Percentiles rank a stretch among this genome's conserved stretches.
phyloP scores from a whole-genome alignment of 768 basidiomycete genomes.

The Suillus subaureus region DNA sequence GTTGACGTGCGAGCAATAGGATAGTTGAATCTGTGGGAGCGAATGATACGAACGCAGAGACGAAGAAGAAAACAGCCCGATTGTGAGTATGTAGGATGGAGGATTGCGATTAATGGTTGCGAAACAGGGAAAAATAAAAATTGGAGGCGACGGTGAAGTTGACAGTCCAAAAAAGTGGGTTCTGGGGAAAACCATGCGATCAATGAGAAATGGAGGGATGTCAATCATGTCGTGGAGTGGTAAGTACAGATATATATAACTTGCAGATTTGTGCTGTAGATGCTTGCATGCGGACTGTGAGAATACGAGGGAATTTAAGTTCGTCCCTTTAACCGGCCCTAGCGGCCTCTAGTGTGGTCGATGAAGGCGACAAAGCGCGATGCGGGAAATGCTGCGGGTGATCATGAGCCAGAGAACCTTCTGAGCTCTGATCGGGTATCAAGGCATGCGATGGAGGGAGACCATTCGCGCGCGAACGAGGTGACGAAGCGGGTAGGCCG shows the following conservation, averaged over 20 bases:
- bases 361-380: conserved; percentile 40
- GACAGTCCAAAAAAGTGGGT: conserved; percentile 16
- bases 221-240: conserved; percentile 37
- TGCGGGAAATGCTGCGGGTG: conserved; percentile 40
- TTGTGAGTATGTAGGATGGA: conserved; percentile 17
- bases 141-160: conserved; percentile 20
- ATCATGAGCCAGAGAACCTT: conserved; percentile 33
- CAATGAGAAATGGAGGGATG: conserved; percentile 33
- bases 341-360: conserved; percentile 41
- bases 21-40: conserved; percentile 22
- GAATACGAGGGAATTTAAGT: conserved; percentile 42
- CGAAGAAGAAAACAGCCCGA: conserved; percentile 13
- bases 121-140: conserved; percentile 23
- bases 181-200: conserved; percentile 28
- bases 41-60: conserved; percentile 18
- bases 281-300: conserved; percentile 39
- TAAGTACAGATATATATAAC: conserved; percentile 44
- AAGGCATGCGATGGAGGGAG: conserved; percentile 34
- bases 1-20: conserved; percentile 31
- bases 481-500: conserved; percentile 35
- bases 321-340: conserved; percentile 42
- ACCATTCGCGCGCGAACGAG: conserved; percentile 27
- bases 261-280: conserved; percentile 42
- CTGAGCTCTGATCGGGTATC: conserved; percentile 40
- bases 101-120: conserved; percentile 34